A percentile compares a stretch with the other conserved stretches of the same genome.
These are phyloP conservation scores for Apiotrichum gamsii DNA, from an alignment of 1,284 basidiomycete species.

Conservation along the genomic window DNA sequence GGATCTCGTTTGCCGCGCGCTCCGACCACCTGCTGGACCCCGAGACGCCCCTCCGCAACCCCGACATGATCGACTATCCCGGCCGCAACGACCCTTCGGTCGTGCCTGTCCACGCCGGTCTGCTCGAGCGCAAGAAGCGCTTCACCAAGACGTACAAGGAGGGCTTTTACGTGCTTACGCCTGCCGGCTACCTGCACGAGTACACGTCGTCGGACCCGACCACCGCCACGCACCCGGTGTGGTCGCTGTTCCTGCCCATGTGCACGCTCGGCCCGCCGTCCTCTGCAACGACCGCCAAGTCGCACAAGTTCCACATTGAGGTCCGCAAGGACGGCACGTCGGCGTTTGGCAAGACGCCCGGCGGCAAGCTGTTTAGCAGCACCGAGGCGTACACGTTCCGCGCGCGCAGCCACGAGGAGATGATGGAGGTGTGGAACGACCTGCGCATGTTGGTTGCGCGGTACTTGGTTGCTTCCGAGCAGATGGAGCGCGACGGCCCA, in stretches of 20 bases:
- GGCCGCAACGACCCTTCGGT: slow-evolving; percentile 89
- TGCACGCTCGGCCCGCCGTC: slow-evolving; percentile 96
- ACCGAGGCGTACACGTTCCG: slow-evolving; percentile 82
- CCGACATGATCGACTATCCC: slow-evolving; percentile 76
- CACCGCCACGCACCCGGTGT: slow-evolving; percentile 62
- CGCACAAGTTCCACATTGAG: slow-evolving; percentile 98
- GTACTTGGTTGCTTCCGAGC: slow-evolving; percentile 90
- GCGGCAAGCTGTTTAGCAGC: slow-evolving; percentile 53
- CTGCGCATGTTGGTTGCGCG: slow-evolving; percentile 91
- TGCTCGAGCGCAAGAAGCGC: slow-evolving; percentile 93
- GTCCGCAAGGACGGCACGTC: slow-evolving; percentile 65
- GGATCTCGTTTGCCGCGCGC: slow-evolving; percentile 92
- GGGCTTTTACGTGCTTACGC: slow-evolving; percentile 86
- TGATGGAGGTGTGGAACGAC: slow-evolving; percentile 99
- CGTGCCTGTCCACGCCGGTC: slow-evolving; percentile 79
- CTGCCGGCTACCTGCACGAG: slow-evolving; percentile 93
- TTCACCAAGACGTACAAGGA: slow-evolving; percentile 88
- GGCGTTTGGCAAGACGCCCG: slow-evolving; percentile 55
- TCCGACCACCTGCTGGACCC: slow-evolving; percentile 95
- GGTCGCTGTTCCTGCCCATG: slow-evolving; percentile 86
- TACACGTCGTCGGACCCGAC: slow-evolving; percentile 74
- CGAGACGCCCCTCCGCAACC: slow-evolving; percentile 83
- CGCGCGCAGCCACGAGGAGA: slow-evolving; percentile 82
- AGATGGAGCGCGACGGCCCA: slow-evolving; percentile 86
- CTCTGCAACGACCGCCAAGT: slow-evolving; percentile 57